A percentile compares a stretch with the other conserved stretches of the same genome.
Conservation (phyloP, 1,284 basidiomycete species). For the Marasmius fiardii region DNA sequence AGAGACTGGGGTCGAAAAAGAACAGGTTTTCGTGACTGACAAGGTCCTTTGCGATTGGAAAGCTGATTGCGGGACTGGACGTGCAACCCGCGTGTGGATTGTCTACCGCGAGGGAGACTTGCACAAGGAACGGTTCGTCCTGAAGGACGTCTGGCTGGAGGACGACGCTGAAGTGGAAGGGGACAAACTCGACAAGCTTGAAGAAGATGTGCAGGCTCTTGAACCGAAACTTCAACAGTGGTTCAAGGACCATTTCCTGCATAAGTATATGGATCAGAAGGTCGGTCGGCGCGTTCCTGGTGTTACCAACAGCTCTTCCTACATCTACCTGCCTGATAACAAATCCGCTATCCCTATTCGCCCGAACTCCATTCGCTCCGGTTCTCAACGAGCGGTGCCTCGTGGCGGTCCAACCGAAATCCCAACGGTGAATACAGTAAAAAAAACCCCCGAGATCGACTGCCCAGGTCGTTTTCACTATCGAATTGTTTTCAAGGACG, state of each 20-base stretch:
- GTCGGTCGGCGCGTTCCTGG: not conserved
- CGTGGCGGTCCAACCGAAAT: not conserved
- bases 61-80: slow-evolving; percentile 1
- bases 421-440: not conserved
- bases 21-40: not conserved
- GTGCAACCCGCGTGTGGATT: slow-evolving; percentile 4
- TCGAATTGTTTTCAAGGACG: not conserved
- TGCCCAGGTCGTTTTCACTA: not conserved
- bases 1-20: too few species aligned
- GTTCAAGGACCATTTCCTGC: not conserved
- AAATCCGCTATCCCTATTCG: not conserved
- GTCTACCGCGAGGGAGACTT: not conserved
- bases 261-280: not conserved
- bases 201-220: not conserved
- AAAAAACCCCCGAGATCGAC: not conserved
- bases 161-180: not conserved
- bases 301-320: not conserved
- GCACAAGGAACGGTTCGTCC: not conserved
- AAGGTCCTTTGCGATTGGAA: not conserved
- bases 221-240: too few species aligned
- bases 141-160: slow-evolving; percentile 9
- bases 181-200: not conserved
- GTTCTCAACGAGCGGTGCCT: not conserved
- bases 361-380: not conserved
- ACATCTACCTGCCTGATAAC: not conserved